Evolutionary conservation across 2,329 filamentous ascomycete species (phyloP), one percentile per base, ranked within the genome.

Genomic region (Blastomyces emzantsi): DNA sequence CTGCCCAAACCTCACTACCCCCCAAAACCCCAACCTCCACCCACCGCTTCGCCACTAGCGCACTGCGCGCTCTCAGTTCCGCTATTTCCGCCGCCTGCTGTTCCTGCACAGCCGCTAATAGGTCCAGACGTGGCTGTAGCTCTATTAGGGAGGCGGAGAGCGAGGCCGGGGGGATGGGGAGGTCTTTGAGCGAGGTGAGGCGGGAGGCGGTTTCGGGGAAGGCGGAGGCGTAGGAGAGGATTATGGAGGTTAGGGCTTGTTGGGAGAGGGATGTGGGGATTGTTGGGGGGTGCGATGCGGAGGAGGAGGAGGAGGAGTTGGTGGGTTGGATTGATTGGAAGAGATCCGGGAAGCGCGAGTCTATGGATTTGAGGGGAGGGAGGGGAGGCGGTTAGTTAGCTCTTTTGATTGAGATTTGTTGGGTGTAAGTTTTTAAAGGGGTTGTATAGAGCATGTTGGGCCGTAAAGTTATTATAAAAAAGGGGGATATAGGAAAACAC

Each of bases 11-110:
- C 68, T 86, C 83, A 0, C 87, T 87, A 68, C 85, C 85, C 13
- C 83, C 82, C 58, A 96, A 78, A 54, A 94, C 80, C 3, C 86
- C 85, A 30, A 84, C 78, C 73, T 92, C 87, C 75, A 93, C 92
- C 88, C 90, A 95, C 45, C 80, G 76, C 67, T 87, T 82, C 64
- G 91, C 76, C 30, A 83, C 77, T 66, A 74, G 73, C 33, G 78
- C 78, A 62, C 77, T 79, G 15, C 77, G 73, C 11, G 75, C 70
- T 43, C 78, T 71, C 61, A 81, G 64, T 61, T 77, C 76, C 7
- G 74, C 75, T 15, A 81, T 72, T 43, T 76, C 71, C 15, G 64
- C 66, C 19, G 74, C 74, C 66, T 81, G 76, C 25, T 73, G 69
- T 4, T 73, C 70, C 69, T 81, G 79, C 45, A 67, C 69, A 36